Evolutionary conservation across 768 basidiomycete species (phyloP).

Genomic region (Mycena kentingensis): DNA sequence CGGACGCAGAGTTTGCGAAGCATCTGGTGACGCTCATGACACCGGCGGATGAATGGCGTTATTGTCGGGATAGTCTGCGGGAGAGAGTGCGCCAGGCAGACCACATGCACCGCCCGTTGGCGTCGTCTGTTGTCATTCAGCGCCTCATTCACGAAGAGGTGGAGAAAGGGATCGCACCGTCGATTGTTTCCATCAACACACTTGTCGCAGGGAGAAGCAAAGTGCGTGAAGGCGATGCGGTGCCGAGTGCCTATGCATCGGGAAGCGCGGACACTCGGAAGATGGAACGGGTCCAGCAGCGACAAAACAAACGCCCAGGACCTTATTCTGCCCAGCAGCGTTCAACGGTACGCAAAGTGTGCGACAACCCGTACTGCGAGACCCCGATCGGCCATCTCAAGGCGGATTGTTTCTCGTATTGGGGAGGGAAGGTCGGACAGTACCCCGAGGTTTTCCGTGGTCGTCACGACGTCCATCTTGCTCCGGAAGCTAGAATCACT

Average conservation of each 20-base stretch:
- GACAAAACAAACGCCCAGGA: background rate
- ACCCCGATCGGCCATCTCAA: conserved; percentile 22
- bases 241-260: background rate
- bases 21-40: conserved; percentile 15
- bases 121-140: background rate
- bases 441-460: conserved; percentile 17
- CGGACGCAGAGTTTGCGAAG: conserved; percentile 17
- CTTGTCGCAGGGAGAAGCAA: background rate
- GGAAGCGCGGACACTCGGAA: background rate
- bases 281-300: background rate
- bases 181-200: conserved; percentile 2
- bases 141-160: conserved; percentile 5
- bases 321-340: conserved; percentile 1
- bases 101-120: background rate
- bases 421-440: conserved; percentile 34
- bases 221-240: background rate
- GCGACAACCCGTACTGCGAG: conserved; percentile 25
- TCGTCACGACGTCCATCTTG: conserved; percentile 9
- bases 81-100: conserved; percentile 1
- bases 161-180: background rate
- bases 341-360: background rate
- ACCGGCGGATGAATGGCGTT: conserved; percentile 1
- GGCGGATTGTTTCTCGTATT: conserved; percentile 29
- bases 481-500: conserved; percentile 11
- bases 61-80: conserved; percentile 9